Base-by-base conservation (phyloP, 306 rosid species). In the Alnus glutinosa region DNA sequence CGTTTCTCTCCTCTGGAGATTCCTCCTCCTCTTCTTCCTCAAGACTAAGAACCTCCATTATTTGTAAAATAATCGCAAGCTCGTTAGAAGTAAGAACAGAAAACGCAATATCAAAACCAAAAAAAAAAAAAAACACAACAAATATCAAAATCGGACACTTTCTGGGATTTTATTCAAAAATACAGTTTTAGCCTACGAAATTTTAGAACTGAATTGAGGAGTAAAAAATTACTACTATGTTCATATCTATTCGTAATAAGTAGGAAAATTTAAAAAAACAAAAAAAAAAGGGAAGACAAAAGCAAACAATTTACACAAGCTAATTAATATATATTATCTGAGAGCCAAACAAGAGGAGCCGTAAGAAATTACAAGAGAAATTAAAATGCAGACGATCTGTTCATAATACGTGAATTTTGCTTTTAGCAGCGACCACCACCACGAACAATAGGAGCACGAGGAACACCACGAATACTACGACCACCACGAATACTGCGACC, bases 11-110 rank as follows among this genome's bases (percentile, higher is more conserved):
- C 28, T 23, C 28, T 5, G 77, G 85, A 23, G 99, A 23, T 89
- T 63, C 94, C 28, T 23, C 28, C 28, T 23, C 28, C 28, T 23
- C 98, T 88, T 91, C 96, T 84, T 92, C 97, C 84, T 89, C 54
- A 8, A 93, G 97, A 78, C 93, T 89, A 9, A 98, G 99, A 83
- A 86, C 91, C 86, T 91, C 99, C 98, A 89, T 91, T 80, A 93
- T 93, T 97, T 93, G 76, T 68, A 58, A 80, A 75, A 78, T 78
- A 47, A 76, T 66, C 37, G 39, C 55, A 74, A 70, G 55, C 54
- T 80, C 28, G 68, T 85, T 75, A 90, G 47, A 48, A 69, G 32
- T 81, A 15, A 4, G 49, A 55, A 62, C 4, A 70, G 6, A 28
- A 59, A 23, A 54, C 7, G 39, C 39, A 23, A 23, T 23, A 23